Base-by-base conservation (phyloP, 345 rosid species). In the Ceriops tagal region DNA sequence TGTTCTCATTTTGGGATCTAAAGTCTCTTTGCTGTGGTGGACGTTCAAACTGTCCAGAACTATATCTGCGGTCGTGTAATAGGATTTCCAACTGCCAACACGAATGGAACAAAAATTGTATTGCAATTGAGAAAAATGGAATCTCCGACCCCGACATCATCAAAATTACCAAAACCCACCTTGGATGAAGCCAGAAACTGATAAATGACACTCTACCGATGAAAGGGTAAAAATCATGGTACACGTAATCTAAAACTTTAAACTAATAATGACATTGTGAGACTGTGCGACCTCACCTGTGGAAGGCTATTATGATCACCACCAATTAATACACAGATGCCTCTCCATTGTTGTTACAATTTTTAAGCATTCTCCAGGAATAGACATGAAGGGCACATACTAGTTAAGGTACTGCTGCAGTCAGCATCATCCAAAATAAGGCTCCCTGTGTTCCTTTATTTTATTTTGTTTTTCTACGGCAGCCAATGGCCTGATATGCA, bases 281-380 rank as follows among this genome's bases (percentile, higher is more conserved):
- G 56, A 79, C 35, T 27, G 21, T 64, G 70, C 56, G 53, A 79
- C 27, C 77, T 73, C 58, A 91, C 97, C 90, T 80, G 81, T 74
- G 97, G 97, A 61, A 87, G 73, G 81, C 95, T 87, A 65, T 93
- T 93, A 26, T 85, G 80, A 81, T 93, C 96, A 26, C 98, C 98
- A 27, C 84, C 87, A 30, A 93, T 73, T 31, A 91, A 68, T 78
- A 89, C 83, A 70, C 97, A 97, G 77, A 91, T 88, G 77, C 76
- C 64, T 55, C 93, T 96, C 93, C 95, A 91, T 78, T 83, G 83
- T 75, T 87, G 81, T 39, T 91, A 88, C 81, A 93, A 76, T 79
- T 83, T 68, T 78, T 91, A 75, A 69, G 92, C 96, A 78, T 75
- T 85, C 83, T 89, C 92, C 66, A 93, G 84, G 77, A 91, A 86